These are phyloP conservation scores for Exophiala calicioides DNA, from an alignment of 2,329 filamentous ascomycete species.

Conservation along the genomic window DNA sequence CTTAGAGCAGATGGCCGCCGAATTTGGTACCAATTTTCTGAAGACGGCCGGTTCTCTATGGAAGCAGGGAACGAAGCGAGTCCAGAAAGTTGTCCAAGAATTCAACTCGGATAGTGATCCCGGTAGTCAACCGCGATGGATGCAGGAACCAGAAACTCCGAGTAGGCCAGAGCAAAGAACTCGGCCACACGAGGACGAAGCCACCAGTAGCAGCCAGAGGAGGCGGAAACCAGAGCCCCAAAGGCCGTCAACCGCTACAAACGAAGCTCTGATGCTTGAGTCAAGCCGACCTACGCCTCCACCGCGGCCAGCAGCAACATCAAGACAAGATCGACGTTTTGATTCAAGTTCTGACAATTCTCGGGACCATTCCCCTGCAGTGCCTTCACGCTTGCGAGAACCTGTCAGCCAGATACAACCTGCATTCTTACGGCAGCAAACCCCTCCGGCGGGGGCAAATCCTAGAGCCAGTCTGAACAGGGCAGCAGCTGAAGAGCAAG, in stretches of 20 bases:
- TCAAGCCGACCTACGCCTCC: slow-evolving; percentile 59
- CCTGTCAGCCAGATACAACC: slow-evolving; percentile 44
- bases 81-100: slow-evolving; percentile 89
- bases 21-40: slow-evolving; percentile 78
- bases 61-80: slow-evolving; percentile 90
- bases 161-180: slow-evolving; percentile 30
- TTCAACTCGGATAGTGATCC: slow-evolving; percentile 67
- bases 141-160: slow-evolving; percentile 65
- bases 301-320: slow-evolving; percentile 33
- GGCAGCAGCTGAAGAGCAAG: slow-evolving; percentile 75
- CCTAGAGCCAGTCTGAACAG: slow-evolving; percentile 67
- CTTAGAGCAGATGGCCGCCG: slow-evolving; percentile 75
- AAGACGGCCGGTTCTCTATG: slow-evolving; percentile 94
- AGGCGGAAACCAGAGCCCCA: slow-evolving; percentile 13
- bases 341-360: slow-evolving; percentile 25
- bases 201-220: slow-evolving; percentile 23
- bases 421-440: slow-evolving; percentile 60
- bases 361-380: slow-evolving; percentile 54
- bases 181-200: slow-evolving; percentile 20
- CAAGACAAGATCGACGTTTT: slow-evolving; percentile 23
- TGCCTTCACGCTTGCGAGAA: slow-evolving; percentile 46
- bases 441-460: slow-evolving; percentile 48
- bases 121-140: slow-evolving; percentile 91
- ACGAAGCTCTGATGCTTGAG: slow-evolving; percentile 75
- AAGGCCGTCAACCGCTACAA: slow-evolving; percentile 29